Evolutionary conservation across 2,329 filamentous ascomycete species (phyloP).

Genomic region (Volutella citrinella): DNA sequence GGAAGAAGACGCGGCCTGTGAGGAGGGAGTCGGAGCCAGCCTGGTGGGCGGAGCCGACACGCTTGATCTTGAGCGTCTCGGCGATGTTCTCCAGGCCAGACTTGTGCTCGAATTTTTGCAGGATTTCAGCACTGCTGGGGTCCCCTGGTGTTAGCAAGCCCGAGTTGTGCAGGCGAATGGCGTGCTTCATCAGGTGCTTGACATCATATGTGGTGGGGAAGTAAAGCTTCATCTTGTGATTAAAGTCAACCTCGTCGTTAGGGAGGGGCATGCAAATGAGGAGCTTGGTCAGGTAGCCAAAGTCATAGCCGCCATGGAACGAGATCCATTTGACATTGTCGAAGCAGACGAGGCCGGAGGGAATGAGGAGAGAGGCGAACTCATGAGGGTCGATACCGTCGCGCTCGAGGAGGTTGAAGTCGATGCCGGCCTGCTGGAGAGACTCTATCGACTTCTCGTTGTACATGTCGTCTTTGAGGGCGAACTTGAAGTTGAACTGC

Average conservation of each 20-base stretch:
- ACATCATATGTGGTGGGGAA: constrained; percentile 95
- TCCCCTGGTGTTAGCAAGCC: constrained; percentile 63
- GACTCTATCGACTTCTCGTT: constrained; percentile 93
- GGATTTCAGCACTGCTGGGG: constrained; percentile 65
- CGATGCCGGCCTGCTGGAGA: constrained; percentile 85
- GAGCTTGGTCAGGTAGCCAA: constrained; percentile 94
- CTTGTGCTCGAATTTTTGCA: constrained; percentile 84
- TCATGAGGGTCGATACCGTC: constrained; percentile 88
- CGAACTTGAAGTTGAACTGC: constrained; percentile 99
- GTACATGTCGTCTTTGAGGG: constrained; percentile 94
- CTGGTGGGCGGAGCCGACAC: constrained; percentile 84
- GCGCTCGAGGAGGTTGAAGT: constrained; percentile 78
- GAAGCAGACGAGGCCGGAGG: constrained; percentile 84
- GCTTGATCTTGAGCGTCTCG: constrained; percentile 86
- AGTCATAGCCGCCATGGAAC: constrained; percentile 97
- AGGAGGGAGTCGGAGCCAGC: constrained; percentile 91
- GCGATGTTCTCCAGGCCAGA: constrained; percentile 91
- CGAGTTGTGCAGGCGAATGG: constrained; percentile 65
- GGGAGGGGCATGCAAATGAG: constrained; percentile 80
- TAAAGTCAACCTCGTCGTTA: constrained; percentile 86
- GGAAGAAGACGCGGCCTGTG: constrained; percentile 93
- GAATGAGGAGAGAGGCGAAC: constrained; percentile 87
- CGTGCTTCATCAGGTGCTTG: constrained; percentile 94
- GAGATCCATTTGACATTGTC: constrained; percentile 94
- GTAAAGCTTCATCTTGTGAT: constrained; percentile 83